Conservation (phyloP, 768 basidiomycete genomes). For the Leccinum subtestaceum region DNA sequence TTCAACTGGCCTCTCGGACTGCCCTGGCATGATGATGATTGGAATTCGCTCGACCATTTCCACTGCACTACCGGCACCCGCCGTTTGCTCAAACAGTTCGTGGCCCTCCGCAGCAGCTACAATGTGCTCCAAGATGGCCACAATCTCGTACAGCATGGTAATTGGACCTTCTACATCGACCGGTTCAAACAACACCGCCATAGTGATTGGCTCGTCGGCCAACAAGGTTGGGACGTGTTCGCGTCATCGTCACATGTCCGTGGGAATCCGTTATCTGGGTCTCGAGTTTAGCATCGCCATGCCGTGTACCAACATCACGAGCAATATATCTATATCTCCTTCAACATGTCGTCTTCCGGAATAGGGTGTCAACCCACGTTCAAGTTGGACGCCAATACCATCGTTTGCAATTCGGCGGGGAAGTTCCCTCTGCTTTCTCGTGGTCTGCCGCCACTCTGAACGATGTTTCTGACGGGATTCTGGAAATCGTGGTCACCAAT, state of each 20-base stretch:
- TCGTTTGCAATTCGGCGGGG: slow-evolving; percentile 53
- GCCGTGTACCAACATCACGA: slow-evolving; percentile 70
- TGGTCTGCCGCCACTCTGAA: slow-evolving; percentile 69
- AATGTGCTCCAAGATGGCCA: slow-evolving; percentile 84
- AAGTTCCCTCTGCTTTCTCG: slow-evolving; percentile 57
- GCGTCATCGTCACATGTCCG: no score
- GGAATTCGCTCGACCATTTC: slow-evolving; percentile 93
- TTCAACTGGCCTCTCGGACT: slow-evolving; percentile 89
- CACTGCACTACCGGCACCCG: slow-evolving; percentile 82
- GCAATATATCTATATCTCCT: slow-evolving; percentile 42
- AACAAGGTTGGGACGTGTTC: no score
- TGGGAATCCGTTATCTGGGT: slow-evolving; percentile 29
- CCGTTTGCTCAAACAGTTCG: slow-evolving; percentile 70
- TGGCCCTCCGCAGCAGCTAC: slow-evolving; percentile 67
- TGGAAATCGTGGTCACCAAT: slow-evolving; percentile 67
- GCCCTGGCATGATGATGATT: slow-evolving; percentile 72
- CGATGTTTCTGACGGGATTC: slow-evolving; percentile 79
- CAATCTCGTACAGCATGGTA: slow-evolving; percentile 77
- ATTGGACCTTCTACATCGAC: slow-evolving; percentile 81
- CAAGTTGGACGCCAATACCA: slow-evolving; percentile 32
- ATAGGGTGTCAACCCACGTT: slow-evolving; percentile 56
- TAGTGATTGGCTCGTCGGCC: slow-evolving; percentile 71
- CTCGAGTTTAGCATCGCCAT: slow-evolving; percentile 80
- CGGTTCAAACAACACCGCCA: slow-evolving; percentile 76
- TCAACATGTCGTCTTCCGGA: slow-evolving; percentile 71